Percentiles rank a stretch among this genome's conserved stretches.
Evolutionary conservation across 352 stramenopile species (phyloP).

Genomic region (Phytophthora ohioensis): DNA sequence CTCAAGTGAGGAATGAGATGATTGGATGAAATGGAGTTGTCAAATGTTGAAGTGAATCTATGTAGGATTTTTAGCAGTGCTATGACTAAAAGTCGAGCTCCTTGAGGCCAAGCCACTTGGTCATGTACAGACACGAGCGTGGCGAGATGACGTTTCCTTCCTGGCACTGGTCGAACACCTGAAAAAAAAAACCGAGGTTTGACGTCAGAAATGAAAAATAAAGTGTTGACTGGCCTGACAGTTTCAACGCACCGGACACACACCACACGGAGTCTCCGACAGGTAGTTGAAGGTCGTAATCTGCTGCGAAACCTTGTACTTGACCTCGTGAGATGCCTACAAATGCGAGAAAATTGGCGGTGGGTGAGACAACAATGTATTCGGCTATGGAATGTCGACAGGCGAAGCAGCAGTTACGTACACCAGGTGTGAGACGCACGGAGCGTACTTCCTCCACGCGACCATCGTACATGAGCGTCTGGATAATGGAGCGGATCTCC

Average conservation of each 20-base stretch:
- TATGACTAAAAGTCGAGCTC: constrained; percentile 80
- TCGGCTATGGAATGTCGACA: constrained; percentile 1
- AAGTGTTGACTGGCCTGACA: background rate
- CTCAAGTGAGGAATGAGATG: background rate
- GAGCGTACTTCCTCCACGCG: constrained; percentile 91
- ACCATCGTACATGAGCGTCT: constrained; percentile 94
- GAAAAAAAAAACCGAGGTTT: constrained; percentile 17
- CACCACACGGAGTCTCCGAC: constrained; percentile 89
- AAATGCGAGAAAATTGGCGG: constrained; percentile 3
- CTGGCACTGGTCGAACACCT: constrained; percentile 92
- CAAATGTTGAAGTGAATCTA: constrained; percentile 19
- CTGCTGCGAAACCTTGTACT: constrained; percentile 90
- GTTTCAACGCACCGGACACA: constrained; percentile 79
- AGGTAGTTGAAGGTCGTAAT: constrained; percentile 91
- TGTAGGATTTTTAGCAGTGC: constrained; percentile 10
- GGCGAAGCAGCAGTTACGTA: constrained; percentile 39
- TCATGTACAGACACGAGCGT: constrained; percentile 92
- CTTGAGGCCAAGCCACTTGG: constrained; percentile 92
- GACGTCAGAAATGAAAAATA: constrained; percentile 20
- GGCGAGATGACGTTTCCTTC: constrained; percentile 93
- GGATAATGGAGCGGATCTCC: constrained; percentile 93
- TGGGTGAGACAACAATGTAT: constrained; percentile 13
- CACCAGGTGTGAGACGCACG: constrained; percentile 76
- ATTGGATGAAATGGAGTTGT: constrained; percentile 27
- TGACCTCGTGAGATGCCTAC: constrained; percentile 77